These are phyloP conservation scores for Fraxinus nigra DNA, from an alignment of 305 asterid species.

Conservation along the genomic window DNA sequence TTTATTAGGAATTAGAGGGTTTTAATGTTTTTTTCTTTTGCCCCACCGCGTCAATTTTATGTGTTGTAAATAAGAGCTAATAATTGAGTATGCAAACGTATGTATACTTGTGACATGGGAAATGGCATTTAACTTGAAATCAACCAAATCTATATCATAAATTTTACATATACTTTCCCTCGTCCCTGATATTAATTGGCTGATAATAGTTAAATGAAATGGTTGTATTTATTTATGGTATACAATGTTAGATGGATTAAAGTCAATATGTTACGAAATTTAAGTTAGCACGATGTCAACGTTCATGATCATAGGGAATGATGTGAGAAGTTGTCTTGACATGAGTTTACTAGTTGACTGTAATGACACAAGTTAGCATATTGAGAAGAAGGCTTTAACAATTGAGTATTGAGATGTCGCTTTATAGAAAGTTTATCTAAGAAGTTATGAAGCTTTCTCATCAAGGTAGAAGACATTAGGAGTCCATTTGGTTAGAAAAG, in stretches of 20 bases:
- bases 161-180: not conserved
- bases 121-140: not conserved
- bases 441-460: not conserved
- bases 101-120: not conserved
- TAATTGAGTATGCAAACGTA: not conserved
- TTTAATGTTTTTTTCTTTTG: not conserved
- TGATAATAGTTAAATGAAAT: not conserved
- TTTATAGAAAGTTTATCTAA: not conserved
- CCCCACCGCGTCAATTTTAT: not conserved
- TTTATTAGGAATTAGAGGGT: not conserved
- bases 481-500: not conserved
- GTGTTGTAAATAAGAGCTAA: not conserved
- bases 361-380: not conserved
- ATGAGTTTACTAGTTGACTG: not conserved
- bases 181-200: not conserved
- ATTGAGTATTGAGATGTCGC: not conserved
- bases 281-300: not conserved
- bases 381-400: not conserved
- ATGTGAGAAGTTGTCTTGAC: not conserved
- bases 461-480: not conserved
- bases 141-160: not conserved
- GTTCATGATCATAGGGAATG: not conserved
- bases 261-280: not conserved
- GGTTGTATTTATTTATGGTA: not conserved
- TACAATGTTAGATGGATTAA: not conserved